Evolutionary conservation across 495 filamentous ascomycete genomes (phyloP), one percentile per base, ranked within the genome.

Genomic region (Penicillium simplicissimum): DNA sequence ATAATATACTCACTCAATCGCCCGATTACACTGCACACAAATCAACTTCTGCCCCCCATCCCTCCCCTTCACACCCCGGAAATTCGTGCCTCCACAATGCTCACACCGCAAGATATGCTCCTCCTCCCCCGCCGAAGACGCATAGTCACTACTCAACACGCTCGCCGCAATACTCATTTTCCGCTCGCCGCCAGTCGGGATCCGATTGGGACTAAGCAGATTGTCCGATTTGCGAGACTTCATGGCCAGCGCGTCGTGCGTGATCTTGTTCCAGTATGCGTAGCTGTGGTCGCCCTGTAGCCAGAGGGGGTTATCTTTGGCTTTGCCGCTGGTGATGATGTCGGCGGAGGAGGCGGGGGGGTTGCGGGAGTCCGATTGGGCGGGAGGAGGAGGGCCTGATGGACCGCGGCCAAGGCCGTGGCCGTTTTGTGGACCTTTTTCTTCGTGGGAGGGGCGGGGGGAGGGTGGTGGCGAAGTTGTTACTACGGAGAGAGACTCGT

Each of bases 211-310:
- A 31, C 67, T 67, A 4, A 77, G 65, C 0, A 75, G 64, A 4
- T 69, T 60, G 13, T 71, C 69, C 0, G 62, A 51, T 7, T 70
- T 61, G 33, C 67, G 70, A 17, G 73, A 71, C 11, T 63, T 68
- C 19, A 70, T 71, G 1, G 79, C 78, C 37, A 80, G 45, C 8
- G 79, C 79, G 57, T 80, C 75, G 52, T 80, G 79, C 15, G 75
- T 71, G 52, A 78, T 76, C 35, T 79, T 78, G 48, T 79, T 81
- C 76, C 83, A 85, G 63, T 78, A 85, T 8, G 79, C 76, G 52
- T 82, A 79, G 71, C 76, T 81, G 35, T 82, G 82, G 17, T 81
- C 81, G 25, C 77, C 80, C 62, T 80, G 76, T 2, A 84, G 61
- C 78, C 81, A 83, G 19, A 83, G 72, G 0, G 83, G 80, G 38